Base-by-base conservation (phyloP, 768 basidiomycete species). In the Panus rudis region DNA sequence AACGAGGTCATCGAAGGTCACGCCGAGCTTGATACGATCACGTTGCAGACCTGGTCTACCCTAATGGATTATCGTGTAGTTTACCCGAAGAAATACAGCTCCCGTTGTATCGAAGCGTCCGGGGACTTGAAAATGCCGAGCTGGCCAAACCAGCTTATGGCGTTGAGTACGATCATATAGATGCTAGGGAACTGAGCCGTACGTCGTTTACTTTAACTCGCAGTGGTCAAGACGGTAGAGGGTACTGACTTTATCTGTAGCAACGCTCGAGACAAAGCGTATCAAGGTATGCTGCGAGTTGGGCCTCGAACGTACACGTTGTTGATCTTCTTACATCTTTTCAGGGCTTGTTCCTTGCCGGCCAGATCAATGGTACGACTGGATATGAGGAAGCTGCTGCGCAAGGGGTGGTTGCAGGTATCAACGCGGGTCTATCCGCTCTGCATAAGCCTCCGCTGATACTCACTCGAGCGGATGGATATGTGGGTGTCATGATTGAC, bases 341-440 rank as follows among this genome's bases (percentile, higher is more conserved):
- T n/a, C 35, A 85, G 77, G 90, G 90, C 1, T 71, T 93, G 3
- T 93, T 85, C 62, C 75, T 93, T 17, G 88, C 89, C 1, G 90
- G 91, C 3, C 90, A 93, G 60, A 93, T 93, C 54, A 93, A 92
- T 52, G 85, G 85, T 72, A 94, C 92, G 1, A 94, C 92, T 2
- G 92, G 92, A 4, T 94, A 94, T 57, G 92, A 94, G 58, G 92
- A 94, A 64, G 92, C 92, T 1, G 92, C 88, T 2, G 89, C 87
- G 3, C 92, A 93, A 58, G 92, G 92, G 7, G 67, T 78, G n/a
- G 63, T 94, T 0, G 92, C 91, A 1, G 91, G 92, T 2, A 80
- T 88, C 39, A 93, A 94, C 43, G 92, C 92, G 0, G 92, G 88
- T 0, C 70, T 91, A 2, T 65, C 78, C 0, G 80, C 87, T 6